phyloP scores from a whole-genome alignment of 2,329 filamentous ascomycete genomes.

The Exophiala dermatitidis region DNA sequence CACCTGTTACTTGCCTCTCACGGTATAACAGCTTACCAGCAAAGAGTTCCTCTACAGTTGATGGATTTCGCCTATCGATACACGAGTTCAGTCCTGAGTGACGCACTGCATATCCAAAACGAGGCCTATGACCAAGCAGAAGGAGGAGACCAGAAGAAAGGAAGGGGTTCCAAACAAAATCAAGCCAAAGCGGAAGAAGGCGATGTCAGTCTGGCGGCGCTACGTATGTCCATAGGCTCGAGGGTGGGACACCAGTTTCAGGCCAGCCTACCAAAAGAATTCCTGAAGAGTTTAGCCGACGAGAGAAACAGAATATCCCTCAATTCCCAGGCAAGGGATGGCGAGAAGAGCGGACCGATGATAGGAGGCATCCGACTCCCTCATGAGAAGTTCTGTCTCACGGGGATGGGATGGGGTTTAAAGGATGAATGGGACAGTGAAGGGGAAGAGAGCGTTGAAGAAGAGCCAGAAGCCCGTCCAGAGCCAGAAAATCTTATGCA shows the following conservation, averaged over 20 bases:
- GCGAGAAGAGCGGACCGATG: constrained; percentile 31
- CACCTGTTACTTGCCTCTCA: constrained; percentile 46
- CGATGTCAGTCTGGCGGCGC: constrained; percentile 49
- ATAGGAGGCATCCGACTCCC: constrained; percentile 53
- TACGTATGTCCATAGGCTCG: constrained; percentile 55
- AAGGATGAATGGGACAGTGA: constrained; percentile 54
- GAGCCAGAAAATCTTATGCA: constrained; percentile 25
- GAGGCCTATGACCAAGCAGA: constrained; percentile 44
- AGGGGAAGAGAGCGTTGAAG: constrained; percentile 38
- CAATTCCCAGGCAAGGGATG: constrained; percentile 34
- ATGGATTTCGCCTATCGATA: constrained; percentile 50
- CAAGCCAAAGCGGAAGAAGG: constrained; percentile 40
- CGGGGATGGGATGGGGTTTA: constrained; percentile 50
- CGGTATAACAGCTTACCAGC: constrained; percentile 45
- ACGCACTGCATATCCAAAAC: constrained; percentile 45
- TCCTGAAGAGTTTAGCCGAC: constrained; percentile 50
- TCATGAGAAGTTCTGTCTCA: constrained; percentile 56
- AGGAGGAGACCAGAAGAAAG: constrained; percentile 28
- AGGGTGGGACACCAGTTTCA: constrained; percentile 53
- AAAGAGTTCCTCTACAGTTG: constrained; percentile 46
- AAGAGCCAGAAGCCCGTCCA: constrained; percentile 18
- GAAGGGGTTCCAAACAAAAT: constrained; percentile 31
- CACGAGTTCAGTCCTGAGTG: constrained; percentile 46
- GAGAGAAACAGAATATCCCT: constrained; percentile 52
- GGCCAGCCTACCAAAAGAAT: constrained; percentile 54